phyloP scores from a whole-genome alignment of 176 grass and related monocot species.

The Bolboschoenus planiculmis region DNA sequence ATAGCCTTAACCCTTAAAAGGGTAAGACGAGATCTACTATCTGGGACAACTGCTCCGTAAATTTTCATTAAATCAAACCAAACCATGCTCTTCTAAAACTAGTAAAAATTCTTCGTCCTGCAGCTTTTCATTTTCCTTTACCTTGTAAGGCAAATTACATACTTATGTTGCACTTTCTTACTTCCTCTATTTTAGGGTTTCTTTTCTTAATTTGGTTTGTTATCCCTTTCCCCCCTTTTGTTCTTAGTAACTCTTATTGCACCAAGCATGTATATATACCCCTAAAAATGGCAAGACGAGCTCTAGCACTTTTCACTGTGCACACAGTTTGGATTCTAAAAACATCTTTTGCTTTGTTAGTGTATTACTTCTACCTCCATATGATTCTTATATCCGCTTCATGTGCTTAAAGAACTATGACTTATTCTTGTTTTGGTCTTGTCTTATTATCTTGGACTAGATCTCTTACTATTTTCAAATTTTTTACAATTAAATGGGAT shows the following conservation, averaged over 20 bases:
- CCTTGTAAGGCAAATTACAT: background rate
- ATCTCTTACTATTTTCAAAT: background rate
- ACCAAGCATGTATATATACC: constrained; percentile 1
- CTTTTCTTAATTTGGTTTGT: background rate
- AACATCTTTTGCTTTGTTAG: background rate
- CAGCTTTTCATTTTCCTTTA: background rate
- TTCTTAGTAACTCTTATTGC: background rate
- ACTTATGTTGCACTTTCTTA: background rate
- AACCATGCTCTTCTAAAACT: background rate
- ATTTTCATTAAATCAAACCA: constrained; percentile 5
- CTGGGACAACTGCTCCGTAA: background rate
- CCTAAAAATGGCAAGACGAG: constrained; percentile 10
- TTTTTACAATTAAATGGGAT: background rate
- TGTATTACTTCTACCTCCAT: background rate
- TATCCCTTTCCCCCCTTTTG: background rate
- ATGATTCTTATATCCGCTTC: background rate
- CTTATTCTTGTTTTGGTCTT: background rate
- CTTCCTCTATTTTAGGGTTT: background rate
- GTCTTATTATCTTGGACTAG: background rate
- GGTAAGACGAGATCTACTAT: background rate
- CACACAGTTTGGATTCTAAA: constrained; percentile 10
- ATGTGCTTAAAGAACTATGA: background rate
- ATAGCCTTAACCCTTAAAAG: background rate
- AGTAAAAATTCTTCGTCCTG: background rate
- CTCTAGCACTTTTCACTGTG: constrained; percentile 7